phyloP scores from a whole-genome alignment of 352 stramenopile species.

The Phytophthora melonis region DNA sequence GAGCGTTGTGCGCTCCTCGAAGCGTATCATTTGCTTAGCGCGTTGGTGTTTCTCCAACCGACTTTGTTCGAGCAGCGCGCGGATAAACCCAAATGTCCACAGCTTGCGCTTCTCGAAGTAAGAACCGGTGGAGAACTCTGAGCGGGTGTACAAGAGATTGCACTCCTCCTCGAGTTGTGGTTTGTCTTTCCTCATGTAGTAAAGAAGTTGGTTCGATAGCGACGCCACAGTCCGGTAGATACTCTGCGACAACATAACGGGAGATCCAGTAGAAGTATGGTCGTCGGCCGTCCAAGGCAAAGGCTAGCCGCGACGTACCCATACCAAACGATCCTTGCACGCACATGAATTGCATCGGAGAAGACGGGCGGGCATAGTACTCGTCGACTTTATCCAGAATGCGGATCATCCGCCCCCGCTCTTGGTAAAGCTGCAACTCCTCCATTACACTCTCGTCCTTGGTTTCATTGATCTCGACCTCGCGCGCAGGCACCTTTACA shows the following conservation, averaged over 20 bases:
- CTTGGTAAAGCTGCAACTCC: too few species aligned
- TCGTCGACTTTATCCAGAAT: too few species aligned
- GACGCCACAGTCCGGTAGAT: constrained; percentile 2
- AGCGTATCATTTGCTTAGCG: constrained; percentile 4
- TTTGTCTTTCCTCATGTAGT: not conserved
- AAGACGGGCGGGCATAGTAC: too few species aligned
- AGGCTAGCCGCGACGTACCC: not conserved
- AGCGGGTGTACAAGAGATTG: not conserved
- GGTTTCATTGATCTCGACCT: too few species aligned
- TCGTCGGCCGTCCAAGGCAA: constrained; percentile 7
- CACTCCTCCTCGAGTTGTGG: not conserved
- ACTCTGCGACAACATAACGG: not conserved
- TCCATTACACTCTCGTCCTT: too few species aligned
- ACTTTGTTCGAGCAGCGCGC: constrained; percentile 1
- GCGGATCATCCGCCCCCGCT: too few species aligned
- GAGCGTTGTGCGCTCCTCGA: not conserved
- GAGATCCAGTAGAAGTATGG: constrained; percentile 19
- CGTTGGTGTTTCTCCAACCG: not conserved
- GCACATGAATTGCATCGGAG: too few species aligned
- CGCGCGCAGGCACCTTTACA: too few species aligned
- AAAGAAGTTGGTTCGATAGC: not conserved
- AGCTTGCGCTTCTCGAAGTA: not conserved
- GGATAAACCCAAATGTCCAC: constrained; percentile 15
- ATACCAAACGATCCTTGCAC: too few species aligned
- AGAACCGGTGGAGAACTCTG: not conserved